Evolutionary conservation across 441 rosid species (phyloP).

Genomic region (Syzygium syzygioides): DNA sequence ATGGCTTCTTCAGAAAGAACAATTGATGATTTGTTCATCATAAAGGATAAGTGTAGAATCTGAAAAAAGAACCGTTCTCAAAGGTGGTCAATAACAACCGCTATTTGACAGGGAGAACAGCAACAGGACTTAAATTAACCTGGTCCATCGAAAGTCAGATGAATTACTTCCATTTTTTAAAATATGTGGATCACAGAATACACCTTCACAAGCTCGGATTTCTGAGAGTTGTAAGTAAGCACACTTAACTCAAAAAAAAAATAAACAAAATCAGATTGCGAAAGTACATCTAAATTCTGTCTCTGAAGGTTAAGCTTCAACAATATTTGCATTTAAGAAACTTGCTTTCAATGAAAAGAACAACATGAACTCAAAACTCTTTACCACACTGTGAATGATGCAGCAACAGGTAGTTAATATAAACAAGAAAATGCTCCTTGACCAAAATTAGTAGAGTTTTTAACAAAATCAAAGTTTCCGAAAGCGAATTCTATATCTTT

Average conservation of each 20-base stretch:
- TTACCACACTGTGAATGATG: not conserved
- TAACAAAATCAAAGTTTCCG: not conserved
- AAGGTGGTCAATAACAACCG: not conserved
- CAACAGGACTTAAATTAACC: slow-evolving; percentile 30
- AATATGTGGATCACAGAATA: slow-evolving; percentile 68
- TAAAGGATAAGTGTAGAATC: not conserved
- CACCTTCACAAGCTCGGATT: slow-evolving; percentile 74
- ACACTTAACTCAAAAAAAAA: not conserved
- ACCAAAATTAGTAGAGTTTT: not conserved
- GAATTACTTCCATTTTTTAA: slow-evolving; percentile 53
- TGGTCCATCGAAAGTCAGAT: slow-evolving; percentile 59
- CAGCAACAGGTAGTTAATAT: not conserved
- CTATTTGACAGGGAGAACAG: not conserved
- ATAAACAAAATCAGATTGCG: not conserved
- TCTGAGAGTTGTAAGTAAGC: slow-evolving; percentile 19
- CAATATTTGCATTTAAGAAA: not conserved
- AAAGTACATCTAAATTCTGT: not conserved
- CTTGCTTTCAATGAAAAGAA: not conserved
- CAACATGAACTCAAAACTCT: not conserved
- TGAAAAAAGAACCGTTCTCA: not conserved
- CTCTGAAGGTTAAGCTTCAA: not conserved
- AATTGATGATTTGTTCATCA: not conserved
- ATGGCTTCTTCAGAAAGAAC: not conserved
- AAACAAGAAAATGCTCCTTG: not conserved
- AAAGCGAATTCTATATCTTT: not conserved